phyloP scores from a whole-genome alignment of 148 eudicot genomes.

The Pharnaceum exiguum region DNA sequence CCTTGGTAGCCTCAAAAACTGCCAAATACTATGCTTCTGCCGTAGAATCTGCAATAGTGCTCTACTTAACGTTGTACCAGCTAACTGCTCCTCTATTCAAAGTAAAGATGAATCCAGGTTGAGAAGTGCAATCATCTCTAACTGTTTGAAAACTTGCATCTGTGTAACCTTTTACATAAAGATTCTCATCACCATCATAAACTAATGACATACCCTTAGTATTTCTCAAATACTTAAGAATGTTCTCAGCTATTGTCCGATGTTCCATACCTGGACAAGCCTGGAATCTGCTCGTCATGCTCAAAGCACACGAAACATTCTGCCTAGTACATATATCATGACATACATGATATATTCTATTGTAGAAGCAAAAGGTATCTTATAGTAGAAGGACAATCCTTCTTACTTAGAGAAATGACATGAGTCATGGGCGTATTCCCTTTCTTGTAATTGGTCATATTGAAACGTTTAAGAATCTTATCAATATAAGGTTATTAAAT shows the following conservation, averaged over 20 bases:
- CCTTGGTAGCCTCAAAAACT: too few relatives aligned
- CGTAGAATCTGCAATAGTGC: too few relatives aligned
- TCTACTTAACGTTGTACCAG: too few relatives aligned
- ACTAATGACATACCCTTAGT: neutral
- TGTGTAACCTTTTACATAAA: slow-evolving; percentile 3
- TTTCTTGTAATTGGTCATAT: too few relatives aligned
- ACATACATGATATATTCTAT: neutral
- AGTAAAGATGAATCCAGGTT: too few relatives aligned
- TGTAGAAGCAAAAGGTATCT: too few relatives aligned
- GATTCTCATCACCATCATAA: slow-evolving; percentile 10
- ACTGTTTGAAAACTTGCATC: neutral
- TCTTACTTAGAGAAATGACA: neutral
- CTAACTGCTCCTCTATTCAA: too few relatives aligned
- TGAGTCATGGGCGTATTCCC: neutral
- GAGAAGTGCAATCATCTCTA: too few relatives aligned
- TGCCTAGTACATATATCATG: too few relatives aligned
- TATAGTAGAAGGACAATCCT: neutral
- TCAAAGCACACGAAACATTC: slow-evolving; percentile 14
- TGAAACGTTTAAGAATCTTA: neutral
- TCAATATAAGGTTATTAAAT: neutral
- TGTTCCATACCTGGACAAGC: slow-evolving; percentile 9
- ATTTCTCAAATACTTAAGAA: slow-evolving; percentile 18
- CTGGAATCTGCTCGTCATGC: slow-evolving; percentile 15
- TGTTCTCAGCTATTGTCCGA: slow-evolving; percentile 6
- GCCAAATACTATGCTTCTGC: too few relatives aligned